A percentile compares a stretch with the other conserved stretches of the same genome.
Conservation (phyloP, 148 eudicot species). For the Fagopyrum tataricum region DNA sequence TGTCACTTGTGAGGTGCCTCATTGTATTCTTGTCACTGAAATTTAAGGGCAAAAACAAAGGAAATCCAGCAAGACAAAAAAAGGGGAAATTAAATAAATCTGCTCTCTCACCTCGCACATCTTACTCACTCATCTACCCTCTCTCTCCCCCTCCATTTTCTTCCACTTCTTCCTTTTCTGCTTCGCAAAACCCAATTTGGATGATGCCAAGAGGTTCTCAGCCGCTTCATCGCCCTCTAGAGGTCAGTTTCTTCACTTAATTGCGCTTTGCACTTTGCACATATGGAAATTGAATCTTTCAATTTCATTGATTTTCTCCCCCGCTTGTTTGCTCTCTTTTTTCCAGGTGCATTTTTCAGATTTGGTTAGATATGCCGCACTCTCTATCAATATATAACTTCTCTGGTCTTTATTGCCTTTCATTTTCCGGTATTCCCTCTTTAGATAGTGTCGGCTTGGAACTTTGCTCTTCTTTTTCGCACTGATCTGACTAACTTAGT, state of each 20-base stretch:
- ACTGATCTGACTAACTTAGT: background rate
- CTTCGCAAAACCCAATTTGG: constrained; percentile 22
- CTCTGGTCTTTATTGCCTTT: background rate
- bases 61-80: background rate
- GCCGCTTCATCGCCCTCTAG: background rate
- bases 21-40: background rate
- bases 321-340: background rate
- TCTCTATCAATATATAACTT: background rate
- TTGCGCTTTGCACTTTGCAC: background rate
- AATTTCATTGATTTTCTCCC: background rate
- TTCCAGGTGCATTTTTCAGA: background rate
- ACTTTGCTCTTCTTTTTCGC: background rate
- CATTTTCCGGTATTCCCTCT: background rate
- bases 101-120: background rate
- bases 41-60: background rate
- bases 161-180: constrained; percentile 27
- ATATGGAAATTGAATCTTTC: background rate
- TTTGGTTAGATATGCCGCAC: background rate
- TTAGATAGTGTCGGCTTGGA: background rate
- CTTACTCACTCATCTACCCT: constrained; percentile 4
- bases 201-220: constrained; percentile 7
- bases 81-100: constrained; percentile 1
- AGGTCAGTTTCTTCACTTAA: background rate
- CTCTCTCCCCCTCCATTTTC: constrained; percentile 4
- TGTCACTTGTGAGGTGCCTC: constrained; percentile 8